Percentiles rank a stretch among this genome's conserved stretches.
These are phyloP conservation scores for Conoideocrella luteorostrata DNA, from an alignment of 2,329 filamentous ascomycete species.

Conservation along the genomic window DNA sequence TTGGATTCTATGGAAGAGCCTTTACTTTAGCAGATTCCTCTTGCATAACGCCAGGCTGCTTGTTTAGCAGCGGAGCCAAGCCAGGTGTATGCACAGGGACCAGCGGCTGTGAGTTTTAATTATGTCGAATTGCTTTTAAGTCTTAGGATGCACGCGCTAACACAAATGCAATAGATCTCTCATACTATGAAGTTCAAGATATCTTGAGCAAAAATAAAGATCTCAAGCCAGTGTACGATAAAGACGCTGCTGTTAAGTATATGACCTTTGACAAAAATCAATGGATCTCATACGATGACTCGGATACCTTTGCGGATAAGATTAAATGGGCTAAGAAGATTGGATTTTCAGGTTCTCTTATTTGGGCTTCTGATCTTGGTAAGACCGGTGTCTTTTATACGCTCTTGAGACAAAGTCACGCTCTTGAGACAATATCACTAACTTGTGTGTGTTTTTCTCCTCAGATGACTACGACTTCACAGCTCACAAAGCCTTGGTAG, in stretches of 20 bases:
- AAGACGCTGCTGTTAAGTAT: slow-evolving; percentile 15
- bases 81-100: slow-evolving; percentile 12
- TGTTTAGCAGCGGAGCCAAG: slow-evolving; percentile 11
- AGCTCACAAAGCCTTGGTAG: no score
- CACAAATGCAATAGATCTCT: slow-evolving; percentile 6
- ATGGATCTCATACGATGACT: slow-evolving; percentile 15
- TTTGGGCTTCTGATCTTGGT: slow-evolving; percentile 17
- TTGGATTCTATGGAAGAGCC: slow-evolving; percentile 34
- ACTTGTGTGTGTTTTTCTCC: no score
- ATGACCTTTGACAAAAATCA: slow-evolving; percentile 14
- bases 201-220: slow-evolving; percentile 11
- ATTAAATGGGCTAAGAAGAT: slow-evolving; percentile 13
- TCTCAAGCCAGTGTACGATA: slow-evolving; percentile 12
- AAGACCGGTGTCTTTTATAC: not conserved
- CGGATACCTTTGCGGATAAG: slow-evolving; percentile 14
- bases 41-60: slow-evolving; percentile 16
- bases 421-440: no score
- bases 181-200: slow-evolving; percentile 14
- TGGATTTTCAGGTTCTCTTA: slow-evolving; percentile 13
- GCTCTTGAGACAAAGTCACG: no score
- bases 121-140: no score
- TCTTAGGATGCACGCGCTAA: not conserved
- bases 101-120: not conserved
- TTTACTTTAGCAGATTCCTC: slow-evolving; percentile 14
- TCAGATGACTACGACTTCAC: no score